Conservation (phyloP, 2,329 filamentous ascomycete species). For the Colletotrichum sojae region DNA sequence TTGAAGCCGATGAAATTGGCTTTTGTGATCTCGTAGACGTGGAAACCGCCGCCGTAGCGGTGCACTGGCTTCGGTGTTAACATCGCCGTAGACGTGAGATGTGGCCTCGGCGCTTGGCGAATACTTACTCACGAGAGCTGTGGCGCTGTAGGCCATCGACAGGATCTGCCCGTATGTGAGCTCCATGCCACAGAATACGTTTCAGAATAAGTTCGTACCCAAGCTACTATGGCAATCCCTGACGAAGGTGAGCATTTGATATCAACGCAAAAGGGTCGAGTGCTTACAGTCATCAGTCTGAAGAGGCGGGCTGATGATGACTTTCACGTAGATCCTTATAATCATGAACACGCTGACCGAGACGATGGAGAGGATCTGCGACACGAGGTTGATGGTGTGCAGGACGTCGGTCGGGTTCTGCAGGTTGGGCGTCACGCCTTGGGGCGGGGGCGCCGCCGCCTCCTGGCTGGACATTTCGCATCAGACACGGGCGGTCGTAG, state of each 20-base stretch:
- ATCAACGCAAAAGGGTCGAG: too few relatives aligned
- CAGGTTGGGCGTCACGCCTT: slow-evolving; percentile 45
- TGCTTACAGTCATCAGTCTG: slow-evolving; percentile 48
- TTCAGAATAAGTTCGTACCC: neutral
- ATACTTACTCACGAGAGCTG: slow-evolving; percentile 44
- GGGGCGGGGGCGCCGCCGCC: slow-evolving; percentile 44
- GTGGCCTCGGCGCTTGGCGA: neutral
- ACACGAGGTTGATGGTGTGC: slow-evolving; percentile 46
- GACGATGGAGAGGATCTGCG: slow-evolving; percentile 47
- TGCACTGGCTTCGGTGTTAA: slow-evolving; percentile 39
- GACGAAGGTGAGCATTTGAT: neutral
- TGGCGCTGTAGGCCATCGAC: slow-evolving; percentile 48
- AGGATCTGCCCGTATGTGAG: slow-evolving; percentile 43
- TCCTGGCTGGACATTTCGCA: slow-evolving; percentile 29
- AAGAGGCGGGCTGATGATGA: slow-evolving; percentile 39
- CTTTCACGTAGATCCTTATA: slow-evolving; percentile 46
- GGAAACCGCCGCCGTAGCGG: slow-evolving; percentile 53
- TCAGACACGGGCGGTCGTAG: slow-evolving; percentile 7
- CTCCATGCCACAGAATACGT: neutral
- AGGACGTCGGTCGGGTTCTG: slow-evolving; percentile 47
- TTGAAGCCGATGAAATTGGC: slow-evolving; percentile 50
- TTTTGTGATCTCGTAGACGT: slow-evolving; percentile 51
- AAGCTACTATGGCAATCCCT: slow-evolving; percentile 33
- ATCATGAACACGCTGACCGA: slow-evolving; percentile 46
- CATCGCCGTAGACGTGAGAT: neutral